phyloP scores from a whole-genome alignment of 176 grass and related monocot species.

The Pharus latifolius region DNA sequence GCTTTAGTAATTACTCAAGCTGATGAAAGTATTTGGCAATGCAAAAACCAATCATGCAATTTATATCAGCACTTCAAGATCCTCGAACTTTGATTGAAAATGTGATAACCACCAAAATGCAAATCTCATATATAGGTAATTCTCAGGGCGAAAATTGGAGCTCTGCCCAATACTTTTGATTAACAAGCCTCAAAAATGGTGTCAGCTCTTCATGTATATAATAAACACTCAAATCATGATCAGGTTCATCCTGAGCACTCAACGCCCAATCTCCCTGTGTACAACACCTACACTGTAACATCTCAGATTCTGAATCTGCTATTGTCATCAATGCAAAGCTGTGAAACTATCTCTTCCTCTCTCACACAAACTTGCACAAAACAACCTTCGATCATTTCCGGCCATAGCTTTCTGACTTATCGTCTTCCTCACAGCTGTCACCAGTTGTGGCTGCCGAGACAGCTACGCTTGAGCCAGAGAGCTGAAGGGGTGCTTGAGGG shows the following conservation, averaged over 20 bases:
- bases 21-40: background rate
- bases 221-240: constrained; percentile 18
- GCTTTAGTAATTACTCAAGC: background rate
- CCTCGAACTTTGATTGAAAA: background rate
- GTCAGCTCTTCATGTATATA: constrained; percentile 40
- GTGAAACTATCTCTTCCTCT: constrained; percentile 21
- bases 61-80: background rate
- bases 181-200: constrained; percentile 27
- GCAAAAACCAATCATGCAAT: background rate
- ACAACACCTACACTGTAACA: constrained; percentile 21
- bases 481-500: constrained; percentile 58
- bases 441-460: constrained; percentile 39
- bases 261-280: constrained; percentile 24
- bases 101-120: background rate
- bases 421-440: constrained; percentile 56
- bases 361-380: background rate
- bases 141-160: constrained; percentile 60
- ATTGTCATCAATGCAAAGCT: constrained; percentile 26
- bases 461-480: constrained; percentile 34
- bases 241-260: constrained; percentile 30
- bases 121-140: constrained; percentile 4
- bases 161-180: constrained; percentile 41
- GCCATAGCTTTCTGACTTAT: constrained; percentile 57
- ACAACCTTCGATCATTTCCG: constrained; percentile 32
- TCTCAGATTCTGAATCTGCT: constrained; percentile 10